Evolutionary conservation across 306 rosid species (phyloP), one percentile per base, ranked within the genome.

Genomic region (Sesbania bispinosa): DNA sequence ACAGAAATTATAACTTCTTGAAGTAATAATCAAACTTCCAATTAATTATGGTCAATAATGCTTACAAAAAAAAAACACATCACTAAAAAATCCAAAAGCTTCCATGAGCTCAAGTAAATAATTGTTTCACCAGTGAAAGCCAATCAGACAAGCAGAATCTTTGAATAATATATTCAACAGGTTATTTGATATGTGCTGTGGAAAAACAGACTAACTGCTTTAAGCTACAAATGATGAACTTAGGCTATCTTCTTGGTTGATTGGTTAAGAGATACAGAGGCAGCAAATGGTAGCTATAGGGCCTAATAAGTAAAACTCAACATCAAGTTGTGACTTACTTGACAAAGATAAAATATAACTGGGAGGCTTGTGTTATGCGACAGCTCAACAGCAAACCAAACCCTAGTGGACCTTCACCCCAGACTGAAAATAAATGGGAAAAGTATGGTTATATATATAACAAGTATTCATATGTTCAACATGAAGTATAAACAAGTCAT

Each of bases 391-490:
- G 81, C 86, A 95, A 88, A 77, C 99, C 99, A 68, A 89, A 89
- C 35, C 97, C 99, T 15, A 95, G 78, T 13, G 96, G 96, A 57
- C 96, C 99, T 85, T 91, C 96, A 79, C 79, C 69, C 99, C 99
- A 95, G 74, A 85, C 97, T 95, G 91, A 57, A 85, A 83, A 66
- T 76, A 82, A 77, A 65, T 54, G 66, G 27, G 32, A 83, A 71
- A 71, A 60, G 38, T 13, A n/a, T 4, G 20, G 62, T 58, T 77
- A 43, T 38, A 67, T 43, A 74, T 39, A 30, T 27, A n/a, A 52
- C 47, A 71, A 39, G 30, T 20, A 33, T 43, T 81, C 35, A 33
- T 29, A 23, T 70, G 38, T 54, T 36, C 10, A 32, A 14, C 46
- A 51, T 24, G 19, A 21, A 23, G 43, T 7, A 41, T 64, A 52